Conservation (phyloP, 306 rosid genomes). For the Malus sylvestris region DNA sequence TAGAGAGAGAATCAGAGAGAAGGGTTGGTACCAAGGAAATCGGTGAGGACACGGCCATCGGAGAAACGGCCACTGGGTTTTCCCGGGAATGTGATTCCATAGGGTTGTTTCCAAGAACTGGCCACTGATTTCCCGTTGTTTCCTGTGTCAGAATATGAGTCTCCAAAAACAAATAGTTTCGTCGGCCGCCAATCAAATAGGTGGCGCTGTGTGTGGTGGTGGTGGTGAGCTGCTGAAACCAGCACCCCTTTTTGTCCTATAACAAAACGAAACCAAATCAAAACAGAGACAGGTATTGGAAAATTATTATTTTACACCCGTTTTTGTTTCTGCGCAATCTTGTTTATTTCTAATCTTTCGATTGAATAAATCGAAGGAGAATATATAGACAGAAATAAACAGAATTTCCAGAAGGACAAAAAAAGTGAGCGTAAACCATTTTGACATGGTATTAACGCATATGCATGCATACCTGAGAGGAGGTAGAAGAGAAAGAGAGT, state of each 20-base stretch:
- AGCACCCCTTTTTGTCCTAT: slow-evolving; percentile 2
- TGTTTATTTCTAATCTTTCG: neutral
- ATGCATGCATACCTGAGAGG: neutral
- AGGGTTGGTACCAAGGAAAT: slow-evolving; percentile 32
- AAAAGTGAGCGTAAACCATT: neutral
- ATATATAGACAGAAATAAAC: neutral
- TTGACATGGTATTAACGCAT: neutral
- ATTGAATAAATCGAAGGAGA: neutral
- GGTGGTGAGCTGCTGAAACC: slow-evolving; percentile 1
- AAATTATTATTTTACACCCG: neutral
- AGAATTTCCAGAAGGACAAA: neutral
- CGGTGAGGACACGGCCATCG: slow-evolving; percentile 51
- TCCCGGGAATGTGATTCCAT: slow-evolving; percentile 51
- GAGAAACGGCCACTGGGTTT: slow-evolving; percentile 54
- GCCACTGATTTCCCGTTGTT: slow-evolving; percentile 32
- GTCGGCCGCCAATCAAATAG: slow-evolving; percentile 19
- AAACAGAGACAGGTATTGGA: neutral
- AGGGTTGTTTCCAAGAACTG: slow-evolving; percentile 41
- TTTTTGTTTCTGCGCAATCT: neutral
- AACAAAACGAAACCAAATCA: neutral
- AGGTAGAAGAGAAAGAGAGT: slow-evolving; percentile 11
- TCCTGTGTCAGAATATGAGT: slow-evolving; percentile 47
- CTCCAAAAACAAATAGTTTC: slow-evolving; percentile 47
- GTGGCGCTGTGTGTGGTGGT: neutral
- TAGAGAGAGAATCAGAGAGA: neutral